A percentile compares a stretch with the other conserved stretches of the same genome.
These are phyloP conservation scores for Sporothrix brasiliensis DNA, from an alignment of 2,329 filamentous ascomycete species.

Conservation along the genomic window DNA sequence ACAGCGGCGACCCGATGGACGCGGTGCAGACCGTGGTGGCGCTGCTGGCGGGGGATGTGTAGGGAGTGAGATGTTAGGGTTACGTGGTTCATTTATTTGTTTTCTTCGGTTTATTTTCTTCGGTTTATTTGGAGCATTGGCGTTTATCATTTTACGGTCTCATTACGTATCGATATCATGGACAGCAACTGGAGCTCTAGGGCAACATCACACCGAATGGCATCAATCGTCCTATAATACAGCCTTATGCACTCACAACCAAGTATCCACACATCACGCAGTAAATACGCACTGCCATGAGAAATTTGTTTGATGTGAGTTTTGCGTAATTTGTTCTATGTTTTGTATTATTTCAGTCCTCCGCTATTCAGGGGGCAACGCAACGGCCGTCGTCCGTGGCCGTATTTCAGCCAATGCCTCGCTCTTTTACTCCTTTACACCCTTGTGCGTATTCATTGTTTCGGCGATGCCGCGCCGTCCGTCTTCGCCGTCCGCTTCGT, in stretches of 20 bases:
- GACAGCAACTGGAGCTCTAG: background rate
- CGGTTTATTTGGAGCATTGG: too few relatives aligned
- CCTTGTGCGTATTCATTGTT: background rate
- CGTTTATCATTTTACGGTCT: too few relatives aligned
- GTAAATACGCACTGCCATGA: background rate
- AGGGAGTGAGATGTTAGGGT: too few relatives aligned
- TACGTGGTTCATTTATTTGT: background rate
- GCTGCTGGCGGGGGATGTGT: conserved; percentile 53
- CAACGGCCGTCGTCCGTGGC: too few relatives aligned
- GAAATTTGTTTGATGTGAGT: background rate
- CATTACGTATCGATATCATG: background rate
- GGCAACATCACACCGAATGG: background rate
- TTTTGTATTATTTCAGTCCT: background rate
- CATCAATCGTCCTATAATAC: background rate
- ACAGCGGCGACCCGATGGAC: conserved; percentile 56
- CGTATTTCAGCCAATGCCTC: too few relatives aligned
- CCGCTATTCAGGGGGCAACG: background rate
- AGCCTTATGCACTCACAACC: too few relatives aligned
- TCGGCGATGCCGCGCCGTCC: background rate
- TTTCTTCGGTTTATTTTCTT: background rate
- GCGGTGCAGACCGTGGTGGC: conserved; percentile 64
- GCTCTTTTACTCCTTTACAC: background rate
- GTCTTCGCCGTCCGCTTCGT: background rate
- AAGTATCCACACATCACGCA: too few relatives aligned
- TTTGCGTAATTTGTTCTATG: background rate